Conservation (phyloP, 768 basidiomycete genomes). For the Hydnum rufescens region DNA sequence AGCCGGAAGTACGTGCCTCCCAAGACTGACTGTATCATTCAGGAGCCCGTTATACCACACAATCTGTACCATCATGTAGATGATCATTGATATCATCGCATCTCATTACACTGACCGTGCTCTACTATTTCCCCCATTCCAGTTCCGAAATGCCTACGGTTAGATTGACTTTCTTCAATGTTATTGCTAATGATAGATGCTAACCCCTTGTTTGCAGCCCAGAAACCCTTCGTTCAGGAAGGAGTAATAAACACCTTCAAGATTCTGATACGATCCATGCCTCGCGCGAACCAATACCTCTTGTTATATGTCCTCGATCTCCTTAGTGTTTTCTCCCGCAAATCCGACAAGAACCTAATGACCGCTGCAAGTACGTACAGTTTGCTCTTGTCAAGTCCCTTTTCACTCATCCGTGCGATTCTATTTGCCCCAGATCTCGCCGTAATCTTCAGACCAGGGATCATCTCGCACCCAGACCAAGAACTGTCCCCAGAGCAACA, state of each 20-base stretch:
- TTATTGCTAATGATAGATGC: not conserved
- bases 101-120: not conserved
- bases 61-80: slow-evolving; percentile 74
- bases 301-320: slow-evolving; percentile 92
- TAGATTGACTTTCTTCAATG: not conserved
- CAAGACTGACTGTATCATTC: slow-evolving; percentile 3
- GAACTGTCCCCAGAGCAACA: slow-evolving; percentile 77
- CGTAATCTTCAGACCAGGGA: slow-evolving; percentile 88
- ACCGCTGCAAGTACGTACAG: slow-evolving; percentile 60
- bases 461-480: slow-evolving; percentile 76
- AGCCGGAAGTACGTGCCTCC: too few species aligned
- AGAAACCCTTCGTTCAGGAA: slow-evolving; percentile 1
- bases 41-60: slow-evolving; percentile 92
- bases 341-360: slow-evolving; percentile 87
- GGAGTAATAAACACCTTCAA: slow-evolving; percentile 67
- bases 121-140: too few species aligned
- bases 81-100: slow-evolving; percentile 9
- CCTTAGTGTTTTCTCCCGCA: slow-evolving; percentile 82
- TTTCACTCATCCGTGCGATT: not conserved
- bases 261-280: slow-evolving; percentile 63
- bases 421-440: slow-evolving; percentile 53
- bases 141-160: slow-evolving; percentile 2
- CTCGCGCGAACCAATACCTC: slow-evolving; percentile 84
- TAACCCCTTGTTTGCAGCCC: too few species aligned
- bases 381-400: not conserved